These are phyloP conservation scores for Cutaneotrichosporon cutaneum DNA, from an alignment of 1,284 basidiomycete genomes.

Conservation along the genomic window DNA sequence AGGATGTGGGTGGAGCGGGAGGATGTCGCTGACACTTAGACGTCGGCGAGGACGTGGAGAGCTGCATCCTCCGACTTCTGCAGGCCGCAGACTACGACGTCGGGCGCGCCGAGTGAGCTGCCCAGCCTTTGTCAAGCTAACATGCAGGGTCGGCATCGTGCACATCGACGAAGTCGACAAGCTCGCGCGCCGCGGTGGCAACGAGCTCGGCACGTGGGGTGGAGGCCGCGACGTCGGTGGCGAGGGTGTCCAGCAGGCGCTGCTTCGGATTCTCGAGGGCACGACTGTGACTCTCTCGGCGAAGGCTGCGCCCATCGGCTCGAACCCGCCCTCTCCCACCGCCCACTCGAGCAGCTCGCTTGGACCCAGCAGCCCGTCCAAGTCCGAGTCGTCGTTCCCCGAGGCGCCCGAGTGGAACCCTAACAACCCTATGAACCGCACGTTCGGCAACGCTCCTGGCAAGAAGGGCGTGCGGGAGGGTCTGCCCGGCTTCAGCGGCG, in stretches of 20 bases:
- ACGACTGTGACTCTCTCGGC: constrained; percentile 71
- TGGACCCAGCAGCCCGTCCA: constrained; percentile 17
- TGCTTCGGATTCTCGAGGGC: constrained; percentile 91
- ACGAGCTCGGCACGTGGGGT: constrained; percentile 57
- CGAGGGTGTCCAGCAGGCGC: constrained; percentile 90
- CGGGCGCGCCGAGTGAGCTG: constrained; percentile 56
- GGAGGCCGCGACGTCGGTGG: constrained; percentile 84
- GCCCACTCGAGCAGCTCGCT: constrained; percentile 13
- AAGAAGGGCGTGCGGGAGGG: constrained; percentile 50
- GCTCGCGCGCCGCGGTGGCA: constrained; percentile 67
- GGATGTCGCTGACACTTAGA: constrained; percentile 58
- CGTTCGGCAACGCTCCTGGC: constrained; percentile 30
- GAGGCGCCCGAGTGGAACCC: constrained; percentile 45
- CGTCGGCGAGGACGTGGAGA: constrained; percentile 92
- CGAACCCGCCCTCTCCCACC: constrained; percentile 51
- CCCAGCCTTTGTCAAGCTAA: not conserved
- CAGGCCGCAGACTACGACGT: constrained; percentile 86
- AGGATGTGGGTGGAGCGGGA: constrained; percentile 46
- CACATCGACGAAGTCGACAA: constrained; percentile 98
- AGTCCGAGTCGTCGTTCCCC: constrained; percentile 30
- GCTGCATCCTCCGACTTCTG: constrained; percentile 76
- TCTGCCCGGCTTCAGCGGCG: constrained; percentile 43
- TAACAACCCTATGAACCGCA: constrained; percentile 44
- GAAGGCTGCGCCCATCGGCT: constrained; percentile 56
- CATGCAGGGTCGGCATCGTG: constrained; percentile 77